Conservation (phyloP, 129 eudicot genomes). For the Oenanthe sinensis region DNA sequence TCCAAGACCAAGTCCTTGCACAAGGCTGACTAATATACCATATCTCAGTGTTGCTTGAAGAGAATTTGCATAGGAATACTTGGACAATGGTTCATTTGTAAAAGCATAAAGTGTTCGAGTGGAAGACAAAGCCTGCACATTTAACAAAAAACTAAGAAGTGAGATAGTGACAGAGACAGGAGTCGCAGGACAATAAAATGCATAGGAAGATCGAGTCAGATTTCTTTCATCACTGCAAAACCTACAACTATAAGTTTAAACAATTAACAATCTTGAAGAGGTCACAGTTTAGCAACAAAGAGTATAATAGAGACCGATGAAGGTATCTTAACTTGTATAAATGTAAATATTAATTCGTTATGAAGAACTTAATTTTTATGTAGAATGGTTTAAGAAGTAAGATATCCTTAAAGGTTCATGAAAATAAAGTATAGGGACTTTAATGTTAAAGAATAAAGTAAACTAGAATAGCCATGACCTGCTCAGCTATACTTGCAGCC, state of each 20-base stretch:
- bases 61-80: conserved; percentile 51
- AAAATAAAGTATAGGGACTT: neutral
- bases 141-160: neutral
- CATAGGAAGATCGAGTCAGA: neutral
- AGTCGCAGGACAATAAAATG: neutral
- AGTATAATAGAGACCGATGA: neutral
- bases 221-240: neutral
- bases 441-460: neutral
- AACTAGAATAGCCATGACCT: conserved; percentile 29
- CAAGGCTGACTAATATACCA: conserved; percentile 48
- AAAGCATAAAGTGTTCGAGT: conserved; percentile 47
- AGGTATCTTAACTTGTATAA: neutral
- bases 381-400: neutral
- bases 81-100: conserved; percentile 56
- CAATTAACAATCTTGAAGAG: neutral
- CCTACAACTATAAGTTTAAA: neutral
- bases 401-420: neutral
- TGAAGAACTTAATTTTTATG: neutral
- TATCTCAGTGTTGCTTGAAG: conserved; percentile 53
- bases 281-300: neutral
- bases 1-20: conserved; percentile 58
- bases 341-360: neutral
- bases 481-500: conserved; percentile 58
- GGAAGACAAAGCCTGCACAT: conserved; percentile 47
- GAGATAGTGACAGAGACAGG: neutral